Evolutionary conservation across 257 asterid species (phyloP).

Genomic region (Solanum lycopersicoides): DNA sequence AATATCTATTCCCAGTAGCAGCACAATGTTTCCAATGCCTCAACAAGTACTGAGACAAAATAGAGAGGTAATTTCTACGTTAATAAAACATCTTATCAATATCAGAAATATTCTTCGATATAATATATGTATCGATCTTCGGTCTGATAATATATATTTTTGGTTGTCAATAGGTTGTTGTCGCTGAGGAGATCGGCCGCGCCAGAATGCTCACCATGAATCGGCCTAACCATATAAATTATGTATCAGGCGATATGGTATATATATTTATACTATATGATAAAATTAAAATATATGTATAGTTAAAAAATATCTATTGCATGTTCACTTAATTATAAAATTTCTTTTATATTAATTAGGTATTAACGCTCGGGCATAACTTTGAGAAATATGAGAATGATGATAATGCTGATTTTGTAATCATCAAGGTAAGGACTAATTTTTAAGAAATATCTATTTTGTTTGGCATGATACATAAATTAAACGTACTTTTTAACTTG

Average conservation of each 20-base stretch:
- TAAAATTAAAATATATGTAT: neutral
- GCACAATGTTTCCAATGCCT: neutral
- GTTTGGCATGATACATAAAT: no score
- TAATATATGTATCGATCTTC: neutral
- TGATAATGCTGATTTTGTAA: conserved; percentile 50
- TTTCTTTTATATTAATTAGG: neutral
- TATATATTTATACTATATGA: no score
- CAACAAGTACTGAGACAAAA: neutral
- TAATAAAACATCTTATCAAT: no score
- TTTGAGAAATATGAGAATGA: conserved; percentile 79
- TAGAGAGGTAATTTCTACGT: neutral
- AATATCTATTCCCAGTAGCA: neutral
- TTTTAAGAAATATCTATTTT: neutral
- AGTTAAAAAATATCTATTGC: neutral
- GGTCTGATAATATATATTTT: neutral
- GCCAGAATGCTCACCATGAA: conserved; percentile 64
- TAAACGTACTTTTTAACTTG: no score
- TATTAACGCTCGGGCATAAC: conserved; percentile 52
- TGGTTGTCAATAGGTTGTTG: conserved; percentile 43
- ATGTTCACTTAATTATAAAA: neutral
- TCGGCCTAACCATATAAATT: conserved; percentile 73
- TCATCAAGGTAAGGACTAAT: conserved; percentile 39
- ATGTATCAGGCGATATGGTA: conserved; percentile 54
- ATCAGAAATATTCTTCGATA: neutral
- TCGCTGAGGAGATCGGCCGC: conserved; percentile 41